A percentile compares a stretch with the other conserved stretches of the same genome.
Conservation (phyloP, 352 stramenopile species). For the Globisporangium nagaii region DNA sequence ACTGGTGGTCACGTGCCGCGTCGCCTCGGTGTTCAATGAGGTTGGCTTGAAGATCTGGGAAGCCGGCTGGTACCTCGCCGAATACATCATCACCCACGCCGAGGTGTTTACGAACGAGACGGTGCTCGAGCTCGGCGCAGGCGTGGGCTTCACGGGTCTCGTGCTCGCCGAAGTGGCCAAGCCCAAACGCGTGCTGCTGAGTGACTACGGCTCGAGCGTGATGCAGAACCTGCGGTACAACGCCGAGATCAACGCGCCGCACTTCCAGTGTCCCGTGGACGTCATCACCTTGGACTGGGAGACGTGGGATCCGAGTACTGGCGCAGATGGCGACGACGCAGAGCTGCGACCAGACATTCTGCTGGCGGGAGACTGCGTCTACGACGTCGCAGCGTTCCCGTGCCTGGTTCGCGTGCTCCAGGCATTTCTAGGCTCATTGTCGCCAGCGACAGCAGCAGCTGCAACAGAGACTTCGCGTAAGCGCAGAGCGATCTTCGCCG, state of each 20-base stretch:
- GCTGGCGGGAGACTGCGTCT: conserved; percentile 72
- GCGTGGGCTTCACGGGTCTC: conserved; percentile 68
- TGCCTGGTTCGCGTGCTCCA: conserved; percentile 51
- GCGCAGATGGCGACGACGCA: conserved; percentile 9
- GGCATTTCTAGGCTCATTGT: conserved; percentile 31
- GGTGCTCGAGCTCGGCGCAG: conserved; percentile 69
- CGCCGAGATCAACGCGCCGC: conserved; percentile 56
- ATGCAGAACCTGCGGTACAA: conserved; percentile 84
- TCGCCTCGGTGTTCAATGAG: conserved; percentile 77
- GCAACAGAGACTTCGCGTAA: neutral
- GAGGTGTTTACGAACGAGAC: conserved; percentile 40
- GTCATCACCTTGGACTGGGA: conserved; percentile 71
- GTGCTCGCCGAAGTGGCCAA: conserved; percentile 37
- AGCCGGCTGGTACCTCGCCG: conserved; percentile 66
- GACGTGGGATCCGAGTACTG: conserved; percentile 39
- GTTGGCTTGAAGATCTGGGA: conserved; percentile 84
- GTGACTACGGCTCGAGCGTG: conserved; percentile 76
- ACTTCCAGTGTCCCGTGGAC: conserved; percentile 41
- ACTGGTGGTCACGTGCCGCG: conserved; percentile 63
- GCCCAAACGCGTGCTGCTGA: conserved; percentile 45
- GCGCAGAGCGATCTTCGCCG: conserved; percentile 64
- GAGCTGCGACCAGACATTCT: conserved; percentile 39
- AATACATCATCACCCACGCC: conserved; percentile 56
- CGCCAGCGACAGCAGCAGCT: neutral
- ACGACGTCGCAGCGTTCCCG: conserved; percentile 63